These are phyloP conservation scores for Stevia rebaudiana DNA, from an alignment of 140 eudicot genomes.

Conservation along the genomic window DNA sequence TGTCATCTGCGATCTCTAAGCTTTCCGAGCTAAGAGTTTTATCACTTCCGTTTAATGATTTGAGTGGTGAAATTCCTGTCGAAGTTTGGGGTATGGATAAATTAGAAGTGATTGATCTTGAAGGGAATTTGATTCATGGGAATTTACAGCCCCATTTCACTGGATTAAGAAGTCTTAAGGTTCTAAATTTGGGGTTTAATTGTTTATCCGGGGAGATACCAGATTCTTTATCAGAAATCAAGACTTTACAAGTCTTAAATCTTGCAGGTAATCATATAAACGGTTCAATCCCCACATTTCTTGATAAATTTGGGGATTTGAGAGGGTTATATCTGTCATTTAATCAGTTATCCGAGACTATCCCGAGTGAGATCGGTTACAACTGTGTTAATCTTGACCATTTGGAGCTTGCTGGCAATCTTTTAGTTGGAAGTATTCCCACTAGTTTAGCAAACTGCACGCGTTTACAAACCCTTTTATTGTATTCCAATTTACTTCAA, in stretches of 20 bases:
- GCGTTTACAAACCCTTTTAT: slow-evolving; percentile 41
- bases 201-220: slow-evolving; percentile 61
- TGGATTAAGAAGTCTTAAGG: slow-evolving; percentile 52
- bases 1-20: slow-evolving; percentile 49
- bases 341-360: slow-evolving; percentile 48
- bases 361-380: slow-evolving; percentile 59
- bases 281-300: slow-evolving; percentile 53
- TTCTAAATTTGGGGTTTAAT: slow-evolving; percentile 78
- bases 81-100: slow-evolving; percentile 83
- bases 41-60: slow-evolving; percentile 70
- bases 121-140: slow-evolving; percentile 66
- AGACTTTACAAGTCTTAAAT: slow-evolving; percentile 52
- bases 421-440: slow-evolving; percentile 51
- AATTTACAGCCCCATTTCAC: slow-evolving; percentile 31
- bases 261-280: slow-evolving; percentile 67
- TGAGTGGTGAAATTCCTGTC: slow-evolving; percentile 59
- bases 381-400: slow-evolving; percentile 61
- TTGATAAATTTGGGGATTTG: slow-evolving; percentile 49
- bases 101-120: slow-evolving; percentile 80
- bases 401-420: slow-evolving; percentile 64
- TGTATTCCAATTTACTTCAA: slow-evolving; percentile 69
- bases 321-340: slow-evolving; percentile 68
- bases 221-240: slow-evolving; percentile 33
- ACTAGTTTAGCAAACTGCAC: slow-evolving; percentile 56
- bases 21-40: slow-evolving; percentile 54